Evolutionary conservation across 2,329 filamentous ascomycete species (phyloP), one percentile per base, ranked within the genome.

Genomic region (Nothopassalora personata): DNA sequence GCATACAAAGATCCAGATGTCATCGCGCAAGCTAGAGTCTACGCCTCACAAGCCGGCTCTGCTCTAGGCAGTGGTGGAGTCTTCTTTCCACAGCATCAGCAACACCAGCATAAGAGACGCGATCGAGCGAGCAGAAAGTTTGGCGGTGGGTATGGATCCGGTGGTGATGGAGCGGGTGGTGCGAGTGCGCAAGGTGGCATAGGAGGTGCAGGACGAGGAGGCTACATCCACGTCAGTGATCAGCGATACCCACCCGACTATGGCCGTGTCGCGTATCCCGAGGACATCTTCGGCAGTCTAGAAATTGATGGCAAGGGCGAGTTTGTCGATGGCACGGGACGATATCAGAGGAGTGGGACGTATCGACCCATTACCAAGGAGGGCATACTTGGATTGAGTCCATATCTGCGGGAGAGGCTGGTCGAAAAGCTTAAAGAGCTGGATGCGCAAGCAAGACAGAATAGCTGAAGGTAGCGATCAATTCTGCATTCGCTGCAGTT

Each of bases 281-380:
- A 87, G 68, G 84, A 87, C 72, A 87, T 87, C 53, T 83, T 87
- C 67, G 84, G 84, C 13, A 86, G 83, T 64, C 68, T 87, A 27
- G 84, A 87, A 70, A 81, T 87, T 4, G 83, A 86, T 71, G 77
- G 76, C 0, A 63, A 77, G 18, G 84, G 84, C 1, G 72, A 75
- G n/a, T 85, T 86, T 70, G 79, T 82, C 18, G 81, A 79, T 48
- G 78, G 75, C 0, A 74, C 77, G 64, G 84, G 84, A 10, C 79
- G 80, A 53, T 86, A 85, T 74, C 83, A 86, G 71, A 72, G 78
- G 31, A 83, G 81, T 70, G 84, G 83, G 23, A 86, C 83, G n/a
- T 86, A 86, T 75, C 74, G 84, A 53, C 72, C 84, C 46, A 73
- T 84, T 15, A 87, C 84, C 27, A 76, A 80, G 30, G 82, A 86